phyloP scores from a whole-genome alignment of 75 land plant species.

The Isoetes taiwanensis region DNA sequence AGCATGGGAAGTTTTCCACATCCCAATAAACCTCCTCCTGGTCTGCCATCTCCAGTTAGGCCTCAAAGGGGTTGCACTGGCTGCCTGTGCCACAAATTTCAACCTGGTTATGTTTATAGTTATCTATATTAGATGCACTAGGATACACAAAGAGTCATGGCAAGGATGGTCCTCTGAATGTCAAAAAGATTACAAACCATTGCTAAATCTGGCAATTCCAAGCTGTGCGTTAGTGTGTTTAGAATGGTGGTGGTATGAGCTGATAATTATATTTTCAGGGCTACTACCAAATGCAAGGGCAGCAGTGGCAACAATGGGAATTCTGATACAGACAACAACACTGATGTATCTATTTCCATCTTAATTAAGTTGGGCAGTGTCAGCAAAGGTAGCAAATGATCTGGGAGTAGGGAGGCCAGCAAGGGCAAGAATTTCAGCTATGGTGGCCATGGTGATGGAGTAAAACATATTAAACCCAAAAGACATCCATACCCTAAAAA shows the following conservation, averaged over 20 bases:
- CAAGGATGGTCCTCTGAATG: conserved; percentile 21
- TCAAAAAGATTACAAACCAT: conserved; percentile 29
- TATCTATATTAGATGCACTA: conserved; percentile 21
- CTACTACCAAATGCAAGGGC: conserved; percentile 27
- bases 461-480: too few species aligned
- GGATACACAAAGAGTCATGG: conserved; percentile 25
- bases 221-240: conserved; percentile 59
- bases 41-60: conserved; percentile 27
- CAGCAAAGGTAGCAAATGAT: conserved; percentile 46
- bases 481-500: too few species aligned
- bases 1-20: conserved; percentile 52
- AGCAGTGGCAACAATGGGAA: conserved; percentile 55
- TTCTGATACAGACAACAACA: conserved; percentile 50
- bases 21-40: conserved; percentile 43
- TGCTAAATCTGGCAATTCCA: conserved; percentile 37
- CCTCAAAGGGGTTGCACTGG: conserved; percentile 35
- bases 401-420: conserved; percentile 37
- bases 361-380: conserved; percentile 41
- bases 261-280: conserved; percentile 48
- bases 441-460: conserved; percentile 32
- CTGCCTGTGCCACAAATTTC: conserved; percentile 31
- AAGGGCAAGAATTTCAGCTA: conserved; percentile 21
- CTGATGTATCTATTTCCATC: conserved; percentile 55
- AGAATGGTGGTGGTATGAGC: conserved; percentile 73
- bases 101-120: conserved; percentile 30